Evolutionary conservation across 2,329 filamentous ascomycete genomes (phyloP), one percentile per base, ranked within the genome.

Genomic region (Botryotinia calthae): DNA sequence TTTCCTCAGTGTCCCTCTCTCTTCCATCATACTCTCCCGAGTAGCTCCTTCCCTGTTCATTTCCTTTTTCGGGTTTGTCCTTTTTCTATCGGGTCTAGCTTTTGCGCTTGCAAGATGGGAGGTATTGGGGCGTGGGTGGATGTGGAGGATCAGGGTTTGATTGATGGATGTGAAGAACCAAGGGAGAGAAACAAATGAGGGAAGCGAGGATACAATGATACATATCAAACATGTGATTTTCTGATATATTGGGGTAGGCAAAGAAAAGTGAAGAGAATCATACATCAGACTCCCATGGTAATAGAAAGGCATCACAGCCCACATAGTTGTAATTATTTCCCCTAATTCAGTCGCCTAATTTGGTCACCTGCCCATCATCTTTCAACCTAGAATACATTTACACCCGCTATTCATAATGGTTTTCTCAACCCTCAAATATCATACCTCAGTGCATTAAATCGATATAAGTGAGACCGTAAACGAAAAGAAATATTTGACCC

Each of bases 301-400:
- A 28, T 5, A 37, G 34, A 22, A 37, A 6, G 31, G 48, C 31
- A 4, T 28, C 16, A 20, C 25, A 40, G 20, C 8, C 22, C 48
- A 1, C 2, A n/a, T 31, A 14, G 12, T 66, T n/a, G 34, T 28
- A 28, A 44, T n/a, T 31, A 31, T 31, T 40, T n/a, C 48, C 37
- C 28, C 34, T 31, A 54, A 22, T 44, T 8, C 31, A 25, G n/a
- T 42, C 25, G 22, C 10, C 65, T 42, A 54, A 31, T 18, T 8
- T 42, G 37, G 37, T 56, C 18, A 14, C 3, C 65, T 68, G 54
- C 48, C n/a, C 40, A 16, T 25, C 12, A 65, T 65, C 34, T 22
- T 51, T 31, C n/a, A 12, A 44, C 51, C 37, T 68, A 67, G 37
- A 56, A 68, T 68, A 68, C 34, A 56, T 25, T 54, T 40, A 54